Percentiles rank a stretch among this genome's conserved stretches.
Conservation (phyloP, 306 rosid species). For the Pachyrhizus erosus region DNA sequence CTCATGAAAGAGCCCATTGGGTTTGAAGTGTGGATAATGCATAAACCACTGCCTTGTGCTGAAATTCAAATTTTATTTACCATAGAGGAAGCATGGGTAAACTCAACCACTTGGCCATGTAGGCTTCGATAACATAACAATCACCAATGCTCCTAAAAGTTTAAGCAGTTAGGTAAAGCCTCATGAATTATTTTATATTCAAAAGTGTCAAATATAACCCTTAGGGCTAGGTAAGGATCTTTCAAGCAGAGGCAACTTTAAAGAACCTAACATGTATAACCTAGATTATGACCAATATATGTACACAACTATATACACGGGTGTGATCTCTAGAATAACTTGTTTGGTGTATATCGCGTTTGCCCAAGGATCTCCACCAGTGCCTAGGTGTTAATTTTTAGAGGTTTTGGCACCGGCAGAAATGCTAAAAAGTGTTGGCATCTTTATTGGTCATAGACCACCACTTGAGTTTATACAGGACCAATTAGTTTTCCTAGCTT, state of each 20-base stretch:
- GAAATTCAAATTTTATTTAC: not conserved
- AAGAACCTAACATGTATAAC: not conserved
- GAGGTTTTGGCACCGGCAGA: not conserved
- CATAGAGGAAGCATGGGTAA: not conserved
- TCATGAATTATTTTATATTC: not conserved
- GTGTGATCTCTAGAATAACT: not conserved
- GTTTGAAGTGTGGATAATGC: not conserved
- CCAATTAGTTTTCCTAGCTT: not conserved
- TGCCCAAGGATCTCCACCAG: not conserved
- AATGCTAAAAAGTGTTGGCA: not conserved
- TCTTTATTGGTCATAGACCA: not conserved
- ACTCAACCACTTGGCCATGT: not conserved
- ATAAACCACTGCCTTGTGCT: not conserved
- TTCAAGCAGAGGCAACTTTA: not conserved
- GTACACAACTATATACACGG: not conserved
- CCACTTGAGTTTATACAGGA: not conserved
- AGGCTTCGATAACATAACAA: not conserved
- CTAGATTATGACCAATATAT: not conserved
- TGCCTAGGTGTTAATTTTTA: not conserved
- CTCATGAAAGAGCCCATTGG: not conserved
- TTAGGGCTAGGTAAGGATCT: not conserved
- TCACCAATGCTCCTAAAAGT: not conserved
- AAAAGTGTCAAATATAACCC: not conserved
- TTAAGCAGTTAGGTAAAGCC: not conserved
- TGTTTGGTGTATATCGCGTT: not conserved